A percentile compares a stretch with the other conserved stretches of the same genome.
phyloP scores from a whole-genome alignment of 2,329 filamentous ascomycete genomes.

The Aspergillus luchuensis region DNA sequence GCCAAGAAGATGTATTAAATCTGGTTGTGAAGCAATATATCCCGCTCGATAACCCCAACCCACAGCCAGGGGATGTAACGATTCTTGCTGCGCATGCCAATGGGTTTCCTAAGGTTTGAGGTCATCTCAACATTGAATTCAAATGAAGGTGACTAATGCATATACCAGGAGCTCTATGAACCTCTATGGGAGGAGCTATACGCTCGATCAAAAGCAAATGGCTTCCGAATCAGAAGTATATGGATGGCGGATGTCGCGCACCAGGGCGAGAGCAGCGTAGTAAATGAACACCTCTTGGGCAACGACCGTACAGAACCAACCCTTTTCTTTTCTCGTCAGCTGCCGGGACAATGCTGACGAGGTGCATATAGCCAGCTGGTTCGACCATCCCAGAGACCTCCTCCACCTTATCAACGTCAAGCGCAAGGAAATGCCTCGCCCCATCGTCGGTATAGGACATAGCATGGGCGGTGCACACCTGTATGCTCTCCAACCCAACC shows the following conservation, averaged over 20 bases:
- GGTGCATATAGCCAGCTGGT: conserved; percentile 68
- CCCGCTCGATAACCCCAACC: conserved; percentile 68
- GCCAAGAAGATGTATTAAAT: conserved; percentile 72
- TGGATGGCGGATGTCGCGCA: conserved; percentile 90
- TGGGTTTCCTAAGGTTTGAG: conserved; percentile 78
- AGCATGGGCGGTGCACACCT: conserved; percentile 82
- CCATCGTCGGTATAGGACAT: conserved; percentile 82
- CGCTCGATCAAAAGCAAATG: conserved; percentile 56
- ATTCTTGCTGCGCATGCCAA: conserved; percentile 88
- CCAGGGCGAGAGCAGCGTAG: conserved; percentile 74
- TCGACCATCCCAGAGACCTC: conserved; percentile 81
- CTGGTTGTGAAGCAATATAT: conserved; percentile 87
- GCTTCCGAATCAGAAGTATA: conserved; percentile 74
- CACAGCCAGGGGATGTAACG: conserved; percentile 75
- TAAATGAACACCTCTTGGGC: conserved; percentile 76
- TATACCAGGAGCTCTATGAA: conserved; percentile 78
- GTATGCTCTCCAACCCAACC: conserved; percentile 27
- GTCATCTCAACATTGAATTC: neutral
- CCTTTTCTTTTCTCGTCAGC: neutral
- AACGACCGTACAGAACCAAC: conserved; percentile 70
- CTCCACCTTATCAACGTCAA: conserved; percentile 84
- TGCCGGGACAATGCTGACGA: conserved; percentile 20
- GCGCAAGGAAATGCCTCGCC: conserved; percentile 74
- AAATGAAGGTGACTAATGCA: conserved; percentile 6
- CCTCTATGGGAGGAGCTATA: conserved; percentile 85